Percentiles rank a stretch among this genome's conserved stretches.
phyloP scores from a whole-genome alignment of 495 filamentous ascomycete species.

The Neurospora sublineolata region DNA sequence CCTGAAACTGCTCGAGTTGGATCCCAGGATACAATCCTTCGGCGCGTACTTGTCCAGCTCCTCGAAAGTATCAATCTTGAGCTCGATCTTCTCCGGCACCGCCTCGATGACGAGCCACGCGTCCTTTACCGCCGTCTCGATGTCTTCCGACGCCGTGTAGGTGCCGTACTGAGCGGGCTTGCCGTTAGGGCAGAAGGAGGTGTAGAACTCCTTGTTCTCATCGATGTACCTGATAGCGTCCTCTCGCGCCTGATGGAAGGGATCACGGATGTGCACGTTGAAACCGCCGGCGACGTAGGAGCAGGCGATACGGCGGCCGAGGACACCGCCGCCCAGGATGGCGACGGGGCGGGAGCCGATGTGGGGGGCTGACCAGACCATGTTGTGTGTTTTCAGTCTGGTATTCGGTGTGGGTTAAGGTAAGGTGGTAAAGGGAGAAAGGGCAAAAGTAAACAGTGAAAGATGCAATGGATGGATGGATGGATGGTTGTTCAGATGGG shows the following conservation, averaged over 20 bases:
- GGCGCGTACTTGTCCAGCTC: constrained; percentile 31
- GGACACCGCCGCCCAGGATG: constrained; percentile 11
- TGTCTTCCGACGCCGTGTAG: constrained; percentile 19
- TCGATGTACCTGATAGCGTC: constrained; percentile 15
- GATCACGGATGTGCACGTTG: constrained; percentile 7
- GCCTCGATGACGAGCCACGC: constrained; percentile 44
- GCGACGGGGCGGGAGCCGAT: constrained; percentile 6
- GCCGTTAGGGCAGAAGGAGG: constrained; percentile 10
- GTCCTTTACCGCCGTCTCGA: constrained; percentile 29
- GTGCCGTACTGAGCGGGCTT: constrained; percentile 2
- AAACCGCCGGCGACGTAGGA: constrained; percentile 6
- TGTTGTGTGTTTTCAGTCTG: not conserved
- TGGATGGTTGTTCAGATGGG: not conserved
- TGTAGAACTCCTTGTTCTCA: constrained; percentile 10
- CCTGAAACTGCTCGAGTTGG: constrained; percentile 40
- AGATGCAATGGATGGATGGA: not conserved
- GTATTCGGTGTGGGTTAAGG: not conserved
- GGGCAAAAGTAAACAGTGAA: not conserved
- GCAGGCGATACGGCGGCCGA: constrained; percentile 12
- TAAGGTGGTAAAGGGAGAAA: not conserved
- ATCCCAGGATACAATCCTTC: constrained; percentile 35
- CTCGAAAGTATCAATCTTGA: constrained; percentile 41
- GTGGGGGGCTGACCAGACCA: constrained; percentile 5
- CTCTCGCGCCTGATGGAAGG: not conserved
- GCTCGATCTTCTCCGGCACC: constrained; percentile 39